phyloP scores from a whole-genome alignment of 1,139 yeast species.

The Kurtzmaniella quercitrusa region DNA sequence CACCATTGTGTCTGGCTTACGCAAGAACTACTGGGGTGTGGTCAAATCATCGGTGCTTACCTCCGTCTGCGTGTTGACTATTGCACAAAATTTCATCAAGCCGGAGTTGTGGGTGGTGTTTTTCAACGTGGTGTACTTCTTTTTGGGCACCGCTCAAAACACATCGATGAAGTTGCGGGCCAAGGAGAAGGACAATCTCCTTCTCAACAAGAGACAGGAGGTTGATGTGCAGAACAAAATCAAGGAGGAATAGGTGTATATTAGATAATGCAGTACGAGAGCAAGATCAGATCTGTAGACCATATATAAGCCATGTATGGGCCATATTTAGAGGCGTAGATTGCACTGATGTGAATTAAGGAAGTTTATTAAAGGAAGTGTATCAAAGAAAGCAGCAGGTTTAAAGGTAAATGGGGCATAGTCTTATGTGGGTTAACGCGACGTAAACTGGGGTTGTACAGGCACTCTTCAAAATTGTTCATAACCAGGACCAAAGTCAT shows the following conservation, averaged over 20 bases:
- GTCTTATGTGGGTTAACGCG: too few relatives aligned
- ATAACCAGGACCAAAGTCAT: too few relatives aligned
- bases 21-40: conserved; percentile 51
- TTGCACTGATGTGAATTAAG: too few relatives aligned
- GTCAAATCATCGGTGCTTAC: conserved; percentile 62
- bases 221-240: not conserved
- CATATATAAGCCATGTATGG: too few relatives aligned
- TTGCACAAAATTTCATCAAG: conserved; percentile 72
- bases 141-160: conserved; percentile 77
- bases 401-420: too few relatives aligned
- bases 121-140: conserved; percentile 68
- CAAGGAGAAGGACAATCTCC: conserved; percentile 16
- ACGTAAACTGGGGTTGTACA: not conserved
- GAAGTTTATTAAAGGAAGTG: too few relatives aligned
- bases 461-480: not conserved
- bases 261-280: not conserved
- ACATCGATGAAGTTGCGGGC: conserved; percentile 47
- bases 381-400: too few relatives aligned
- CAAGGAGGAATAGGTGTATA: not conserved
- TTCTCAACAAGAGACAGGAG: not conserved
- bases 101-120: conserved; percentile 85
- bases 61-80: conserved; percentile 54
- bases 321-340: too few relatives aligned
- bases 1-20: conserved; percentile 35
- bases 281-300: too few relatives aligned